Evolutionary conservation across 1,139 yeast species (phyloP), one percentile per base, ranked within the genome.

Genomic region (Kodamaea derodonti): DNA sequence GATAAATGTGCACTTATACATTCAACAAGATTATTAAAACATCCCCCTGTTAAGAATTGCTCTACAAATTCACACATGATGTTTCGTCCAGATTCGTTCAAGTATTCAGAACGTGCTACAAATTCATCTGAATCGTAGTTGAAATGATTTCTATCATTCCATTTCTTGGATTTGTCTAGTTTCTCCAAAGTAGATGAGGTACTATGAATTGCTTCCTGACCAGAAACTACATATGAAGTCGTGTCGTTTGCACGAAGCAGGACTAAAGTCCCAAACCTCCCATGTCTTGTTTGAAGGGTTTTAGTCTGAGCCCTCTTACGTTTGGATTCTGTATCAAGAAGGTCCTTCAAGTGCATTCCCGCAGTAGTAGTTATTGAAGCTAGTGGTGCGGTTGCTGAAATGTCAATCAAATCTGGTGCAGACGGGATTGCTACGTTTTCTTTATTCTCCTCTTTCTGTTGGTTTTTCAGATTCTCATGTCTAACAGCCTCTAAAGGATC

Each of bases 251-350:
- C 67, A 40, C 80, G 77, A 20, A 88, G 69, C 1, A 95, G 81
- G 9, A 88, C 58, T 45, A 90, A 65, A 0, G 97, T 80, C 1
- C 98, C 98, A 62, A 92, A 92, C 29, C 95, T 71, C 3, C 95
- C 92, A 52, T 92, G 98, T 35, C 98, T 72, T 0, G 90, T 75
- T 1, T 84, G 76, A 4, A 77, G 65, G 34, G 70, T 65, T 45
- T 70, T 74, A 13, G 72, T 66, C 27, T 76, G 76, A 14, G 60
- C 56, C 31, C 63, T 68, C 42, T 75, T 78, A 42, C 80, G 58
- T 27, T 67, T 67, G 23, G 69, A 65, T 52, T 87, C 97, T 33
- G 72, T 69, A 3, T 65, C 60, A 15, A 88, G 62, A 10, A 87
- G 57, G 17, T 72, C 75, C 28, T 70, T 62, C 13, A 88, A 63